Conservation (phyloP, 345 rosid species). For the Zanthoxylum bungeanum region DNA sequence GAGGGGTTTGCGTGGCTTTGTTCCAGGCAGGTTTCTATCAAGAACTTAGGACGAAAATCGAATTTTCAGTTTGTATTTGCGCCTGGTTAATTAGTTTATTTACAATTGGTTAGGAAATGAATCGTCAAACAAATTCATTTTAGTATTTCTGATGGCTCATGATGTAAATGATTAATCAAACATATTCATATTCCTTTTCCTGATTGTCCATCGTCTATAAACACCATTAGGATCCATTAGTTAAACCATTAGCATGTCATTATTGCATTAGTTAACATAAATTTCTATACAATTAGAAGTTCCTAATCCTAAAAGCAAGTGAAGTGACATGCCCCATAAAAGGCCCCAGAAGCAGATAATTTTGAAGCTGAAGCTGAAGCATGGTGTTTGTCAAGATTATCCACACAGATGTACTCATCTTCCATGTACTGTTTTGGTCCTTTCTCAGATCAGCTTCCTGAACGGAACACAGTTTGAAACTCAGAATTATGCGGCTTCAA, state of each 20-base stretch:
- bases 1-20: too few relatives aligned
- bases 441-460: slow-evolving; percentile 85
- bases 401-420: slow-evolving; percentile 77
- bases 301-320: slow-evolving; percentile 19
- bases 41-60: too few relatives aligned
- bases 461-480: slow-evolving; percentile 68
- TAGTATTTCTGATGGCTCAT: background rate
- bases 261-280: background rate
- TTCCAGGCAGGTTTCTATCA: too few relatives aligned
- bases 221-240: background rate
- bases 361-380: slow-evolving; percentile 30
- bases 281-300: slow-evolving; percentile 1
- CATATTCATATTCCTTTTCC: background rate
- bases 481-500: slow-evolving; percentile 38
- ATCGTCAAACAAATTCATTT: background rate
- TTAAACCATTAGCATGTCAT: background rate
- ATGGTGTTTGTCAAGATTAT: slow-evolving; percentile 54
- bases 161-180: background rate
- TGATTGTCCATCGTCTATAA: background rate
- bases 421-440: slow-evolving; percentile 94
- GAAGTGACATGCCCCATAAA: slow-evolving; percentile 91
- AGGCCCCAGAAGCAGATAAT: slow-evolving; percentile 59
- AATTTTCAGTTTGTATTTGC: too few relatives aligned
- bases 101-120: background rate
- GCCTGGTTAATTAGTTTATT: too few relatives aligned